These are phyloP conservation scores for Phylloporus scabripes DNA, from an alignment of 768 basidiomycete species.

Conservation along the genomic window DNA sequence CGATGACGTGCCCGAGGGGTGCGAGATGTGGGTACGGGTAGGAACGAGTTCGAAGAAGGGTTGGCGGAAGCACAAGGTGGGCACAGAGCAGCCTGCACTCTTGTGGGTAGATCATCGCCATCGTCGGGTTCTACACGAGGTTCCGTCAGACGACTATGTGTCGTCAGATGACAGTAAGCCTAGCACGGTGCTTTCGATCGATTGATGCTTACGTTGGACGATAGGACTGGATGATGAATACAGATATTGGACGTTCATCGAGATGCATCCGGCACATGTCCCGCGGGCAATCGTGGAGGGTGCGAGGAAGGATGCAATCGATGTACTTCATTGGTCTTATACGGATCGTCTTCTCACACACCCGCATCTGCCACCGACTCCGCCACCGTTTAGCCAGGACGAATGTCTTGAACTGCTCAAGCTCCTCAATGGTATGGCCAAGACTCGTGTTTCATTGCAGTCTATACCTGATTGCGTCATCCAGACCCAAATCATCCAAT, in stretches of 20 bases:
- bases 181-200: too few species aligned
- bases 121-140: slow-evolving; percentile 46
- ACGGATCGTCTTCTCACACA: slow-evolving; percentile 71
- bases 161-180: slow-evolving; percentile 39
- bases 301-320: slow-evolving; percentile 63
- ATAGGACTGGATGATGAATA: slow-evolving; percentile 71
- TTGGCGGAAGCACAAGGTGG: slow-evolving; percentile 30
- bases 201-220: background rate
- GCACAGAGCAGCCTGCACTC: slow-evolving; percentile 34
- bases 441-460: background rate
- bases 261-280: slow-evolving; percentile 70
- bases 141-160: slow-evolving; percentile 30
- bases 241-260: slow-evolving; percentile 78
- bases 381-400: slow-evolving; percentile 67
- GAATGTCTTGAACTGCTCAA: slow-evolving; percentile 73
- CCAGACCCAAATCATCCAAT: slow-evolving; percentile 20
- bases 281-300: slow-evolving; percentile 43
- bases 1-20: slow-evolving; percentile 35
- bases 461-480: slow-evolving; percentile 2
- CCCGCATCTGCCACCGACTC: slow-evolving; percentile 37
- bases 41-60: slow-evolving; percentile 24
- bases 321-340: slow-evolving; percentile 76
- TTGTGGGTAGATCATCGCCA: slow-evolving; percentile 66
- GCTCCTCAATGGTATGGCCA: slow-evolving; percentile 39
- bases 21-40: slow-evolving; percentile 63